phyloP scores from a whole-genome alignment of 2,329 filamentous ascomycete genomes.

The Onygena corvina region DNA sequence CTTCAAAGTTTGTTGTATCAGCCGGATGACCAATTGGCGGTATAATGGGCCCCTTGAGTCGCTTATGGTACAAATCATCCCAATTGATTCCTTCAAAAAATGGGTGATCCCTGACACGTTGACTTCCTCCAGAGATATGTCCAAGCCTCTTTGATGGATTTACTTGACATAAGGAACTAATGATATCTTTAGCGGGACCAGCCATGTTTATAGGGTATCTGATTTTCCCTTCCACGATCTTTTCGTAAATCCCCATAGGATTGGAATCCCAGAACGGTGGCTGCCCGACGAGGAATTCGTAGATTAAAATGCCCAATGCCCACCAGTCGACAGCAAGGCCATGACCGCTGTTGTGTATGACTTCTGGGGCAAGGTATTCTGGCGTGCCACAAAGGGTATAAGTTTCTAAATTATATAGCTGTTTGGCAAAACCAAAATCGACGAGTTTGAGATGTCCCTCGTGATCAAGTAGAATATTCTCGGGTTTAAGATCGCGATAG shows the following conservation, averaged over 20 bases:
- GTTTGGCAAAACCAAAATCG: slow-evolving; percentile 58
- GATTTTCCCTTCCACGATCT: slow-evolving; percentile 52
- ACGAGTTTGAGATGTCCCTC: slow-evolving; percentile 55
- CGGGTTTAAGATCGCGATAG: slow-evolving; percentile 54
- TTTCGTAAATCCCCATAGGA: slow-evolving; percentile 57
- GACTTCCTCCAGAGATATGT: slow-evolving; percentile 49
- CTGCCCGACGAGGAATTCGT: slow-evolving; percentile 56
- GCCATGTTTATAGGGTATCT: slow-evolving; percentile 51
- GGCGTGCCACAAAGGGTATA: slow-evolving; percentile 57
- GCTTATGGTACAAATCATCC: slow-evolving; percentile 50
- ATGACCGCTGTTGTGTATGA: slow-evolving; percentile 54
- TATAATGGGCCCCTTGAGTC: slow-evolving; percentile 50
- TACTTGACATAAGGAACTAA: slow-evolving; percentile 50
- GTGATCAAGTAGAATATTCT: slow-evolving; percentile 55
- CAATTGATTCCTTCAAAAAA: slow-evolving; percentile 53
- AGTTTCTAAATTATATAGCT: slow-evolving; percentile 46
- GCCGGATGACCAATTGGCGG: slow-evolving; percentile 48
- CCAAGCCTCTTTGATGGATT: slow-evolving; percentile 52
- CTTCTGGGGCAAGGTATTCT: slow-evolving; percentile 55
- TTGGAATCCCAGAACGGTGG: slow-evolving; percentile 59
- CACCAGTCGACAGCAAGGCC: slow-evolving; percentile 58
- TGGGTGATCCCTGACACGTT: slow-evolving; percentile 48
- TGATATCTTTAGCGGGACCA: slow-evolving; percentile 47
- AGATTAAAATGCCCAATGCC: slow-evolving; percentile 55
- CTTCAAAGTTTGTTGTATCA: slow-evolving; percentile 54